Conservation (phyloP, 495 filamentous ascomycete genomes). For the Rostrohypoxylon terebratum region DNA sequence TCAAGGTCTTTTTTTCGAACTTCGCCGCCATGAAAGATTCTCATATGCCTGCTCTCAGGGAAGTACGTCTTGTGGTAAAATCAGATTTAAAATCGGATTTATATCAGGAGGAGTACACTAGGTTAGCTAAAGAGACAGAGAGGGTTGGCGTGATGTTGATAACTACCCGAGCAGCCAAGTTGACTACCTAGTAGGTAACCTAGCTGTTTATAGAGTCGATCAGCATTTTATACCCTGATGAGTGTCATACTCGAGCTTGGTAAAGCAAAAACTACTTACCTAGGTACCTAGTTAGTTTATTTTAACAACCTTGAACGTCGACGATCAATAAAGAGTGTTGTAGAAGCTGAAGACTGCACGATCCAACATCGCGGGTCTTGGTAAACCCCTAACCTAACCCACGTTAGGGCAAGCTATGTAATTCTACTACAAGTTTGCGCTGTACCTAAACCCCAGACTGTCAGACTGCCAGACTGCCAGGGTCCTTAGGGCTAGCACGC, state of each 20-base stretch:
- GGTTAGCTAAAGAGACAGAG: background rate
- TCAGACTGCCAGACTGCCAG: slow-evolving; percentile 2
- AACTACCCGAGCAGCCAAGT: too few species aligned
- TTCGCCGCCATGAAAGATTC: background rate
- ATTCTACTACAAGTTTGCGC: slow-evolving; percentile 10
- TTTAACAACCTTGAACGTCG: background rate
- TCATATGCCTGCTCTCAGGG: background rate
- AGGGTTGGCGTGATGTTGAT: background rate
- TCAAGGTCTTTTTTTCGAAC: background rate
- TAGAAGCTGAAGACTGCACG: slow-evolving; percentile 1
- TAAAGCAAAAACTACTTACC: too few species aligned
- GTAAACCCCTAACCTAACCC: slow-evolving; percentile 21
- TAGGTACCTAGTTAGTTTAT: too few species aligned
- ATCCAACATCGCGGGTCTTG: background rate
- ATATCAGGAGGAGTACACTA: background rate
- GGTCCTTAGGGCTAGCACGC: background rate
- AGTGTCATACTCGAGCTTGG: slow-evolving; percentile 9
- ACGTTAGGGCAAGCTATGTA: slow-evolving; percentile 11
- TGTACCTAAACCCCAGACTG: slow-evolving; percentile 8
- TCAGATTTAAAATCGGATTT: background rate
- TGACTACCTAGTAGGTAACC: too few species aligned
- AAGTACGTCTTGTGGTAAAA: background rate
- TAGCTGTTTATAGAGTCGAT: slow-evolving; percentile 23
- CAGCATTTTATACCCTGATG: background rate
- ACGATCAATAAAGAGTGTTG: slow-evolving; percentile 1